A percentile compares a stretch with the other conserved stretches of the same genome.
Evolutionary conservation across 345 rosid species (phyloP).

Genomic region (Arabidopsis arenosa): DNA sequence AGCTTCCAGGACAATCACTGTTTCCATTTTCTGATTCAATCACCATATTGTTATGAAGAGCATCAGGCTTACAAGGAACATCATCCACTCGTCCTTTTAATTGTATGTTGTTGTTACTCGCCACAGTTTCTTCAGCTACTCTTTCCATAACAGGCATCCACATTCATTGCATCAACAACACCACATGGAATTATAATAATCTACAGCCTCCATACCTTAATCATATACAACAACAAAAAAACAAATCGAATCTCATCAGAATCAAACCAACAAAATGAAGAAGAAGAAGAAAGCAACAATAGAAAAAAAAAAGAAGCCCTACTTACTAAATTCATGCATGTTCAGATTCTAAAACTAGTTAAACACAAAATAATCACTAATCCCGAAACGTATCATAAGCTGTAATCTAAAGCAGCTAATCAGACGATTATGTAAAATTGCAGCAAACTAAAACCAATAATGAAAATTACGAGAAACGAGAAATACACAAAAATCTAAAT

Average conservation of each 20-base stretch:
- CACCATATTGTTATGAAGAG: constrained; percentile 26
- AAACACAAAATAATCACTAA: not conserved
- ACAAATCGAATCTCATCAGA: constrained; percentile 35
- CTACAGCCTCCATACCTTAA: constrained; percentile 35
- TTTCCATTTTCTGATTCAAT: constrained; percentile 43
- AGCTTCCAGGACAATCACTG: constrained; percentile 48
- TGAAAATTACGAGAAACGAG: constrained; percentile 6
- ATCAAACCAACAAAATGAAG: constrained; percentile 21
- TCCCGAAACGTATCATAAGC: constrained; percentile 4
- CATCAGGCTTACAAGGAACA: constrained; percentile 52
- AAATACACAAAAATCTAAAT: constrained; percentile 17
- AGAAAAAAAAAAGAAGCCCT: not conserved
- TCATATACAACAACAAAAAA: not conserved
- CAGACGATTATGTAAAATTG: constrained; percentile 3
- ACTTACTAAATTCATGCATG: constrained; percentile 31
- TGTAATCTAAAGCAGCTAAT: constrained; percentile 22
- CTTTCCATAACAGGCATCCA: constrained; percentile 48
- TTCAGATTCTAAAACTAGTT: constrained; percentile 11
- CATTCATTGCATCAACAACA: constrained; percentile 31
- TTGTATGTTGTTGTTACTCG: constrained; percentile 44
- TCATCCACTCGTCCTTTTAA: constrained; percentile 42
- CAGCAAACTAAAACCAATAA: constrained; percentile 28
- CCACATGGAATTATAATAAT: constrained; percentile 21
- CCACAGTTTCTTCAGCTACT: constrained; percentile 51
- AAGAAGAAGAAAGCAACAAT: not conserved